phyloP scores from a whole-genome alignment of 2,329 filamentous ascomycete species.

The Colletotrichum filicis region DNA sequence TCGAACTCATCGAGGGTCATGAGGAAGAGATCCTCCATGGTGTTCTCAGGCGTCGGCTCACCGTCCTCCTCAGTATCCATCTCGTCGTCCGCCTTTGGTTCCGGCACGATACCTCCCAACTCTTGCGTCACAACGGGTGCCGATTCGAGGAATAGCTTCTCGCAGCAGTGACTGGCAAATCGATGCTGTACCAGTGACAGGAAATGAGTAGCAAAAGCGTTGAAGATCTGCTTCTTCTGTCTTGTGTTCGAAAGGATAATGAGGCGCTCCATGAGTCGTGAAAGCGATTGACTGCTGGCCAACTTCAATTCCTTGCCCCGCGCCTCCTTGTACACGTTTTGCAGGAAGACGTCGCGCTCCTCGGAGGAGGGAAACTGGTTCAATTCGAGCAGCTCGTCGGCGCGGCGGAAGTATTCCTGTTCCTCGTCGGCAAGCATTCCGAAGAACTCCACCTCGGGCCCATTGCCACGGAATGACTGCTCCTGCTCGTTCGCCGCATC shows the following conservation, averaged over 20 bases:
- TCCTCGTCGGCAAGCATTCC: constrained; percentile 93
- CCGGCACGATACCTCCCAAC: constrained; percentile 58
- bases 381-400: constrained; percentile 88
- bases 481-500: constrained; percentile 41
- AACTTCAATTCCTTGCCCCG: constrained; percentile 95
- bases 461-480: constrained; percentile 40
- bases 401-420: constrained; percentile 93
- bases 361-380: constrained; percentile 87
- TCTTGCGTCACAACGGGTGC: constrained; percentile 84
- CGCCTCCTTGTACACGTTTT: constrained; percentile 88
- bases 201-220: constrained; percentile 88
- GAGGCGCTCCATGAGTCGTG: constrained; percentile 89
- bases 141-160: constrained; percentile 87
- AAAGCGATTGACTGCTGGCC: constrained; percentile 95
- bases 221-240: constrained; percentile 89
- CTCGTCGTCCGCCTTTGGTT: constrained; percentile 56
- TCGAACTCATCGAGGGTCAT: constrained; percentile 89
- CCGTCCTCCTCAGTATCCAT: constrained; percentile 53
- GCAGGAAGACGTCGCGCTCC: constrained; percentile 76
- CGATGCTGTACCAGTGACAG: constrained; percentile 91
- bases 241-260: constrained; percentile 81
- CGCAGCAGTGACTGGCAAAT: constrained; percentile 97
- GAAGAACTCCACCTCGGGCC: constrained; percentile 80
- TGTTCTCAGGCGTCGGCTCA: constrained; percentile 63
- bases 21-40: constrained; percentile 88